Base-by-base conservation (phyloP, 805 yeast genomes). In the Clavispora fructus region DNA sequence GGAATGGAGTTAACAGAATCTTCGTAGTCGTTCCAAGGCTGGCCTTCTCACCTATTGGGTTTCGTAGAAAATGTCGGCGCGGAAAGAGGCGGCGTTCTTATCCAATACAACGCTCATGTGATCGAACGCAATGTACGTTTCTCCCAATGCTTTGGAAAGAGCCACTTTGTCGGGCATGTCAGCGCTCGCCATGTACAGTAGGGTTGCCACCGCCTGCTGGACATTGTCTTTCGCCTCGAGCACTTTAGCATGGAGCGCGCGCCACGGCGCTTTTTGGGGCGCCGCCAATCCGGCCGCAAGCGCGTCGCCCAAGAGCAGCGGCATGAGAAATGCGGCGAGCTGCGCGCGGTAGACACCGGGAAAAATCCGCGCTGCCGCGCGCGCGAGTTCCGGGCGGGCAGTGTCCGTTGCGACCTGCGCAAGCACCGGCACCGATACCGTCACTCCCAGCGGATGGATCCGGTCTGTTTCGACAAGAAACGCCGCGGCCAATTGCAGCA, bases 51-150 rank as follows among this genome's bases (percentile, higher is more conserved):
- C n/a, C n/a, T n/a, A n/a, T n/a, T 27, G 14, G 16, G 17, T 4
- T 31, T 42, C 51, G 47, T 64, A 64, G 45, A 64, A 64, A 12
- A 52, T 48, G 48, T 62, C 67, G 14, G 53, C 47, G 26, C 55
- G 47, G 23, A 61, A 49, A 32, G 58, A 40, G 25, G 54, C 47
- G 6, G 55, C 41, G 41, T 62, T 64, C 27, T 52, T 52, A 8
- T 53, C 61, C 39, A 61, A 45, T 31, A 55, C 55, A 19, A 47
- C 55, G 32, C 52, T 50, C 6, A 64, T 29, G 44, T 53, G 49
- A 46, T 56, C 57, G 31, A 64, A 46, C 14, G 48, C 47, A 42
- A 56, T 58, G 47, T 61, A 64, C 16, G 55, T 54, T 11, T 61
- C 62, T 19, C 65, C 59, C 29, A 59, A 49, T 8, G 49, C 44